phyloP scores from a whole-genome alignment of 192 early-diverging fungal genomes.

The Pilobolus umbonatus region DNA sequence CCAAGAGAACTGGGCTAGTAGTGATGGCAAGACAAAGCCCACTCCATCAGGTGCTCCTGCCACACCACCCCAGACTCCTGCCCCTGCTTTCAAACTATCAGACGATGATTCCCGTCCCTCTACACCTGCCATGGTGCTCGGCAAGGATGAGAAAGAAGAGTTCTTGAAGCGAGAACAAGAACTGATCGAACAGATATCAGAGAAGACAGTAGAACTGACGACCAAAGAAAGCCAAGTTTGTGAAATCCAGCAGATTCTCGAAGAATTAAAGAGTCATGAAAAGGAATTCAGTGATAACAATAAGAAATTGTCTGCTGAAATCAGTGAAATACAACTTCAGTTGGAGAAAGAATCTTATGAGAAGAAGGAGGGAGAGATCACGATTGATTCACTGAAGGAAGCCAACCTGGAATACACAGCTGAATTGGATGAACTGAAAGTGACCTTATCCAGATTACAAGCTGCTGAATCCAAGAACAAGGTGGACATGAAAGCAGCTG shows the following conservation, averaged over 20 bases:
- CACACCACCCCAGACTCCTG: constrained; percentile 16
- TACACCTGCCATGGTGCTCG: constrained; percentile 78
- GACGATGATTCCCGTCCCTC: constrained; percentile 49
- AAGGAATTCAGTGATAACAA: constrained; percentile 56
- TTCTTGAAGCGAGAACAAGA: constrained; percentile 95
- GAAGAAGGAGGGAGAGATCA: constrained; percentile 83
- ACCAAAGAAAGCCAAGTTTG: constrained; percentile 52
- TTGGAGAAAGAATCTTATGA: constrained; percentile 86
- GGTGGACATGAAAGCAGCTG: constrained; percentile 75
- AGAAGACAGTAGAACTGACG: constrained; percentile 82
- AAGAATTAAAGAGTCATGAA: constrained; percentile 61
- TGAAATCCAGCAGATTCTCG: constrained; percentile 72
- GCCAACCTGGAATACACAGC: constrained; percentile 69
- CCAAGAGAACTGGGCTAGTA: constrained; percentile 54
- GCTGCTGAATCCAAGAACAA: constrained; percentile 71
- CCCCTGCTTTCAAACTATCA: constrained; percentile 37
- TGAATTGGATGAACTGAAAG: constrained; percentile 75
- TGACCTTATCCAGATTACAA: constrained; percentile 45
- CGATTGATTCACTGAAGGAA: constrained; percentile 83
- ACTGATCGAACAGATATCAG: constrained; percentile 84
- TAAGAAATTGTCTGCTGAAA: constrained; percentile 63
- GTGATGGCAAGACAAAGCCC: neutral
- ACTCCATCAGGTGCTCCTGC: neutral
- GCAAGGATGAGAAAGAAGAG: constrained; percentile 90
- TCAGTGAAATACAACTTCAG: constrained; percentile 74